phyloP scores from a whole-genome alignment of 345 rosid genomes.

The Citrus medica region DNA sequence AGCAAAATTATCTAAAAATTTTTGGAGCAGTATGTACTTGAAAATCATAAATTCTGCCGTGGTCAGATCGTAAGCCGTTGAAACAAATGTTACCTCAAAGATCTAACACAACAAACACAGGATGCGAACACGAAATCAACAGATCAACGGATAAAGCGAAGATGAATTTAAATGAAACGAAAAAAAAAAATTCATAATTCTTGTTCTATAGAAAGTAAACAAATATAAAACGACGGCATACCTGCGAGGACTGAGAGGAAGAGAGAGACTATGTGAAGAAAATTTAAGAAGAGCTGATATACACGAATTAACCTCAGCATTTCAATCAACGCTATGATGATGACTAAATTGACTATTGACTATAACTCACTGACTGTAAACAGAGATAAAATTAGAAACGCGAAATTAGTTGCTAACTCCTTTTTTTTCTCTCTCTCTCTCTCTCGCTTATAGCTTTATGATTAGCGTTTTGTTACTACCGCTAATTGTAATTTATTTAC shows the following conservation, averaged over 20 bases:
- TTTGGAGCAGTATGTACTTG: not conserved
- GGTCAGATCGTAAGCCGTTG: not conserved
- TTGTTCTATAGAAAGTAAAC: not conserved
- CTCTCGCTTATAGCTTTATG: not conserved
- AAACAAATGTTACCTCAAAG: not conserved
- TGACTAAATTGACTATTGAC: not conserved
- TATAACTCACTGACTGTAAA: not conserved
- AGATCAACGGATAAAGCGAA: not conserved
- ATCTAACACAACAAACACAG: not conserved
- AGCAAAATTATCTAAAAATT: not conserved
- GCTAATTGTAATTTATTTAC: not conserved
- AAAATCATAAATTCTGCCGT: not conserved
- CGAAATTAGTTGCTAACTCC: not conserved
- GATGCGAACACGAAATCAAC: not conserved
- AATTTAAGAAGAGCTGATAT: constrained; percentile 32
- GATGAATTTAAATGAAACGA: not conserved
- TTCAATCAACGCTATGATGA: constrained; percentile 1
- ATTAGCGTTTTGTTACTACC: not conserved
- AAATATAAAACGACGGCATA: not conserved
- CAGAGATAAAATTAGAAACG: not conserved
- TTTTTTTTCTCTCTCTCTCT: too few relatives aligned
- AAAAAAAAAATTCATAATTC: too few relatives aligned
- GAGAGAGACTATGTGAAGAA: constrained; percentile 23
- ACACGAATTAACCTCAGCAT: constrained; percentile 40
- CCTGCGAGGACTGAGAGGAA: constrained; percentile 29